Evolutionary conservation across 1,139 yeast species (phyloP).

Genomic region (Suhomyces terraborum): DNA sequence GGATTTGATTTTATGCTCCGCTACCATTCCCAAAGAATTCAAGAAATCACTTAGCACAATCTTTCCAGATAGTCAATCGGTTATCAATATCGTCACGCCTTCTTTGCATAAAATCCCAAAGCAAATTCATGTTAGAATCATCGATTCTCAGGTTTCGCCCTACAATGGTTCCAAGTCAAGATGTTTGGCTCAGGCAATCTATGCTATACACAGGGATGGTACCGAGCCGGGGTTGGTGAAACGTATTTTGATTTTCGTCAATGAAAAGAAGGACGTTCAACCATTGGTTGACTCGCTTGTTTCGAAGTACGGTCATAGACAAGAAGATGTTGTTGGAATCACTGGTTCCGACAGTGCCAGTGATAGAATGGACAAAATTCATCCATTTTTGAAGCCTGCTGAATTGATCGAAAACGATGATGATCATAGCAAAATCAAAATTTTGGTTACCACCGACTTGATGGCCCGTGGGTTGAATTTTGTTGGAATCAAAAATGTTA

Average conservation of each 20-base stretch:
- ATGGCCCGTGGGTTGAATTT: slow-evolving; percentile 90
- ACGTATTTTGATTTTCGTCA: slow-evolving; percentile 85
- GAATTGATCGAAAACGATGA: slow-evolving; percentile 35
- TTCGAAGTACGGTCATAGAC: slow-evolving; percentile 55
- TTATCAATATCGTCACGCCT: slow-evolving; percentile 71
- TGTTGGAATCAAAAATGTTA: slow-evolving; percentile 75
- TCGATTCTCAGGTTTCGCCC: slow-evolving; percentile 75
- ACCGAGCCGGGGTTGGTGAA: slow-evolving; percentile 77
- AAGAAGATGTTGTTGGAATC: slow-evolving; percentile 53
- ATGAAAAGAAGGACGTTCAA: slow-evolving; percentile 65
- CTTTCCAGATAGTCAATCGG: slow-evolving; percentile 61
- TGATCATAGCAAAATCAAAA: slow-evolving; percentile 45
- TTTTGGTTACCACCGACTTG: slow-evolving; percentile 86
- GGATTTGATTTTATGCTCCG: slow-evolving; percentile 79
- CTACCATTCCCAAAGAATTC: slow-evolving; percentile 84
- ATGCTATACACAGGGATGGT: slow-evolving; percentile 82
- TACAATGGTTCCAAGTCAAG: slow-evolving; percentile 81
- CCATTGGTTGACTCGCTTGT: slow-evolving; percentile 57
- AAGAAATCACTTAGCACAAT: slow-evolving; percentile 59
- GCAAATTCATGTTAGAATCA: slow-evolving; percentile 66
- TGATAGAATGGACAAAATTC: slow-evolving; percentile 57
- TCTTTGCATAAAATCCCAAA: slow-evolving; percentile 80
- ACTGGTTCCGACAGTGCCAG: slow-evolving; percentile 64
- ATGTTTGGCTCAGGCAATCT: slow-evolving; percentile 85
- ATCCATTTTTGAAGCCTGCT: slow-evolving; percentile 65